Evolutionary conservation across 331 rosid species (phyloP).

Genomic region (Pyracantha coccinea): DNA sequence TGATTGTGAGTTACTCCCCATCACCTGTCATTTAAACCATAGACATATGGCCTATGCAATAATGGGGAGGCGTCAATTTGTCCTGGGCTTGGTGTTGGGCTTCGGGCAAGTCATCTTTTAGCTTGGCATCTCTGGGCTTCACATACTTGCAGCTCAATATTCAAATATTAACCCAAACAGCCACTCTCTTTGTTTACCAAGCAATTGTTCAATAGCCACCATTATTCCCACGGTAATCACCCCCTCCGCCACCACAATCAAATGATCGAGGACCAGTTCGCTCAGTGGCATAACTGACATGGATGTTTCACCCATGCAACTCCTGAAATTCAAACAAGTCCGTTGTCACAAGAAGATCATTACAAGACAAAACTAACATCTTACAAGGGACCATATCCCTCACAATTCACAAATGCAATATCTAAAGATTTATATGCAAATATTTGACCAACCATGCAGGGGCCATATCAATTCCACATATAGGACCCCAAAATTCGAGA

Average conservation of each 20-base stretch:
- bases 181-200: neutral
- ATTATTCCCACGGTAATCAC: constrained; percentile 15
- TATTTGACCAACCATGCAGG: neutral
- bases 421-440: neutral
- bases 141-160: no score
- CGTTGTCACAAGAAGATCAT: neutral
- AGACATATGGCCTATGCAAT: no score
- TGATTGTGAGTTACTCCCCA: no score
- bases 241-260: constrained; percentile 17
- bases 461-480: neutral
- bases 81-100: no score
- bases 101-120: no score
- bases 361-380: neutral
- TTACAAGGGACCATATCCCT: neutral
- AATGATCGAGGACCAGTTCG: constrained; percentile 31
- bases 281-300: constrained; percentile 60
- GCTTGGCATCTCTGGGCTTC: no score
- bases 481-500: neutral
- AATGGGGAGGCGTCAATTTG: no score
- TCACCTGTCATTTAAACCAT: no score
- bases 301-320: constrained; percentile 47
- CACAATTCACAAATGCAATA: neutral
- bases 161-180: neutral
- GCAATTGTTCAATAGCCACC: neutral
- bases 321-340: constrained; percentile 31